These are phyloP conservation scores for Cenchrus fungigraminus DNA, from an alignment of 176 grass and related monocot species.

Conservation along the genomic window DNA sequence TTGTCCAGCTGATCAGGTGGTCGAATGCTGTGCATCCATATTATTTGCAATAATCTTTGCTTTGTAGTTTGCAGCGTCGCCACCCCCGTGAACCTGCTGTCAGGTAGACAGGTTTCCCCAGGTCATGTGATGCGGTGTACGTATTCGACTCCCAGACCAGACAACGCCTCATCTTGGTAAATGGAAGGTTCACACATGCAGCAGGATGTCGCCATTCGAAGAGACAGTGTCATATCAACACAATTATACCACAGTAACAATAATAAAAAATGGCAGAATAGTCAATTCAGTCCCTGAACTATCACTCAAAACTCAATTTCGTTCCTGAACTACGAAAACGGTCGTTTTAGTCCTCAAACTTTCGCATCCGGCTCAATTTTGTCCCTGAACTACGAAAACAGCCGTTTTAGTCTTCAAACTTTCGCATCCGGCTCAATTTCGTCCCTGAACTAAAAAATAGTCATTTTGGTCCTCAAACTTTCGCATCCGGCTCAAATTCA, in stretches of 20 bases:
- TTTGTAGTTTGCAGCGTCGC: neutral
- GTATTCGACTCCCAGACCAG: neutral
- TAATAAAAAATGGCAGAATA: no score
- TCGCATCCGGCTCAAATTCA: no score
- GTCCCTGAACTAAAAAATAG: no score
- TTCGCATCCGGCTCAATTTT: no score
- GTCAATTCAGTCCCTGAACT: no score
- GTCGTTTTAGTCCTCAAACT: no score
- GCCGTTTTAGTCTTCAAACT: no score
- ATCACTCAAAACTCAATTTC: no score
- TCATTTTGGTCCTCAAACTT: no score
- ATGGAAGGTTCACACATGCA: slow-evolving; percentile 10
- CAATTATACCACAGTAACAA: neutral
- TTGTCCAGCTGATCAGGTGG: neutral
- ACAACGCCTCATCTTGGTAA: neutral
- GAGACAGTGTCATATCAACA: neutral
- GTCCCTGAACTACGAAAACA: no score
- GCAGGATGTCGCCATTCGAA: neutral
- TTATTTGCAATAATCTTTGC: neutral
- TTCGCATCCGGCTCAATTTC: no score
- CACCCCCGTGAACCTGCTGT: neutral
- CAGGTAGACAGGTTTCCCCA: neutral
- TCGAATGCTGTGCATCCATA: neutral
- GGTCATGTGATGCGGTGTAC: neutral
- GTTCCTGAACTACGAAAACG: no score